Base-by-base conservation (phyloP, 768 basidiomycete genomes). In the Sutorius australiensis region DNA sequence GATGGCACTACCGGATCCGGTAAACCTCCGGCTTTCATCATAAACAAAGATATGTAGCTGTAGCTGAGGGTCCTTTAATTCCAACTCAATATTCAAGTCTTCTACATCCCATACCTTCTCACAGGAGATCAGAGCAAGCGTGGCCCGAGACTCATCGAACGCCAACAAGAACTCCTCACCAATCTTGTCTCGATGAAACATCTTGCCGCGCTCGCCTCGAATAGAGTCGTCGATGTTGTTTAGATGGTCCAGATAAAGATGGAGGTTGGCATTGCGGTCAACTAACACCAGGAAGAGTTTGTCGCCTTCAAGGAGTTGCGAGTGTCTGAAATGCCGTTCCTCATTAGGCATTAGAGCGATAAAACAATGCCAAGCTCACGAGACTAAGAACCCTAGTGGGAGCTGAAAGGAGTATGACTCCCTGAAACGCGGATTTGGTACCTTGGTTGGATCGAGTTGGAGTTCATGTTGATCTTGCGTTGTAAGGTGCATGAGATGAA, bases 111-210 rank as follows among this genome's bases (percentile, higher is more conserved):
- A 9, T 43, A 80, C 80, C 71, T 77, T 80, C 1, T 66, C 67
- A 6, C 72, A 62, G 7, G 73, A 68, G 53, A 79, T 73, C 7
- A 83, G 45, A 6, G 74, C 72, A 36, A 84, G 67, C 65, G 79
- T 73, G 3, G 77, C 71, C 54, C 73, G 77, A 5, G 69, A 65
- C 58, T 84, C 82, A 46, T 84, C 81, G 50, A 75, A 82, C 0
- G 82, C 72, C 13, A 83, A 49, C 11, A 79, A 38, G 43, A 73
- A 69, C 10, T 75, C 67, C 21, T 75, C 67, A 0, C 78, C 81
- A 19, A 81, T 71, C 56, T 77, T 80, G 45, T 77, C 74, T 12
- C 71, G 72, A 53, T 73, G 67, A 14, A 83, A 58, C 7, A 49
- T 43, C 50, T 74, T 75, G 40, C 72, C 66, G 8, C 52, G 49